Evolutionary conservation across 805 yeast genomes (phyloP), one percentile per base, ranked within the genome.

Genomic region (Candida endomychidarum): DNA sequence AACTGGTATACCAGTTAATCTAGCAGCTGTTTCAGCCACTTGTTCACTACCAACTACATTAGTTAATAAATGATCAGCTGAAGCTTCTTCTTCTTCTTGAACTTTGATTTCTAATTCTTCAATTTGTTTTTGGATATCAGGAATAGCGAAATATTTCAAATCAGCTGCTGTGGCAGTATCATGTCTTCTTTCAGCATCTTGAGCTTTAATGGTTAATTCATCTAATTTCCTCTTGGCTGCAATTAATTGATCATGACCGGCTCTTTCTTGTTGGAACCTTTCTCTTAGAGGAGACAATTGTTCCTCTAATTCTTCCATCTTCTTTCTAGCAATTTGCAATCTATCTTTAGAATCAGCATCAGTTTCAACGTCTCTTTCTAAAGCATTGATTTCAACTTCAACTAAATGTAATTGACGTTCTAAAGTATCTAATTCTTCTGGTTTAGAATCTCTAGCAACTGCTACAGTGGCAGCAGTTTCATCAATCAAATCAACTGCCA

Each of bases 381-480:
- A 75, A 1, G 99, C 99, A 58, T 88, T 87, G 58, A 93, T 91
- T 66, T 93, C 99, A 43, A 93, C 98, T 55, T 91, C 96, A 24
- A 93, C 67, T 51, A 93, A 77, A 60, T 89, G 95, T 35, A 90
- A 74, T 67, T 88, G 88, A 64, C 99, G 86, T 66, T 93, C 99
- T 52, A 89, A 77, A 32, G 82, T 83, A 67, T 93, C 99, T 54
- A 93, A 75, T 61, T 89, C 96, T 65, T 93, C 99, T 1, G 99
- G 99, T 61, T 87, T 88, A 3, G 98, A 91, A 61, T 93, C 99
- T 66, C 99, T 81, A 3, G 96, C 96, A 38, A 93, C 99, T 1
- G 98, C 98, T 30, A 93, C 98, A 41, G 95, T 53, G 77, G 98
- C 98, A 31, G 97, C 95, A 5, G 96, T 77, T 60, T 93, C 97